phyloP scores from a whole-genome alignment of 2,329 filamentous ascomycete genomes.

The Nannizzia gypsea region DNA sequence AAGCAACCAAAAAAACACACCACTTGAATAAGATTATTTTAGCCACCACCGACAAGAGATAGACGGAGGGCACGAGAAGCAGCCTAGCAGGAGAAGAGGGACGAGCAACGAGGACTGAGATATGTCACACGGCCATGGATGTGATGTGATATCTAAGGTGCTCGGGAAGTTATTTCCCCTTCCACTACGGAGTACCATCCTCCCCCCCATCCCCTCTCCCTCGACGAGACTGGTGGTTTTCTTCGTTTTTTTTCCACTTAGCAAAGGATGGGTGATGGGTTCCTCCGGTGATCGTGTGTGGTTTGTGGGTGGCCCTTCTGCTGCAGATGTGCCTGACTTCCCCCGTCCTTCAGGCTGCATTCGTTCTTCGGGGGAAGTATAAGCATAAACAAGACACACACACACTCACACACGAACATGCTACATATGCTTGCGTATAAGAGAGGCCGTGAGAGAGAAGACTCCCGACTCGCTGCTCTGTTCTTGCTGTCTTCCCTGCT shows the following conservation, averaged over 20 bases:
- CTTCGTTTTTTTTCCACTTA: not conserved
- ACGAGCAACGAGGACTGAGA: constrained; percentile 3
- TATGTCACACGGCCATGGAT: constrained; percentile 2
- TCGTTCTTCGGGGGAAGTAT: not conserved
- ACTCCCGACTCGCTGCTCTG: not conserved
- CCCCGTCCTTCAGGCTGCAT: constrained; percentile 1
- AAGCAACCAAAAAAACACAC: not conserved
- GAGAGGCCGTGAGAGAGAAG: too few species aligned
- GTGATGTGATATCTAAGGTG: not conserved
- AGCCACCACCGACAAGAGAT: not conserved
- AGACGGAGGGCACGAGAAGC: not conserved
- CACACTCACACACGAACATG: too few species aligned
- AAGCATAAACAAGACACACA: too few species aligned
- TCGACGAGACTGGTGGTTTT: not conserved
- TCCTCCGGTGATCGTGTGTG: not conserved
- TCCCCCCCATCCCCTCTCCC: too few species aligned
- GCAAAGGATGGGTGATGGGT: not conserved
- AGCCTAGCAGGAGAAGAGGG: not conserved
- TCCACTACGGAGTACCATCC: not conserved
- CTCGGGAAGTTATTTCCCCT: not conserved
- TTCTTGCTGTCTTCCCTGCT: not conserved
- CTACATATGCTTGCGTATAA: too few species aligned
- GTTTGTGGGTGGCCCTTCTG: not conserved
- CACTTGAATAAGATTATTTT: not conserved
- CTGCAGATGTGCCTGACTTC: constrained; percentile 2